Evolutionary conservation across 306 rosid species (phyloP), one percentile per base, ranked within the genome.

Genomic region (Quercus dentata): DNA sequence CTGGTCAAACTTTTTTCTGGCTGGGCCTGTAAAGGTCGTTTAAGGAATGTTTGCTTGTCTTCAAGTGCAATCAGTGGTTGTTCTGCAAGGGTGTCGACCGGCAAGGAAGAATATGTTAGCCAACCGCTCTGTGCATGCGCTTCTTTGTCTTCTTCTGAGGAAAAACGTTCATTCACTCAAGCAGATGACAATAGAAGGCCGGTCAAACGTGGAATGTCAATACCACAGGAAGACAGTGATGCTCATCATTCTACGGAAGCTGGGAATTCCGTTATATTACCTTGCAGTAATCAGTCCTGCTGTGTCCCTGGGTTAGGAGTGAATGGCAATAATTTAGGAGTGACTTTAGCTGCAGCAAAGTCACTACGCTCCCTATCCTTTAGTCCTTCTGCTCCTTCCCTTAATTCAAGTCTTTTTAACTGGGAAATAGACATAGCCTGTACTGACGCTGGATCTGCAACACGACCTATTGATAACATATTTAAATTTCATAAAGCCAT

Each of bases 21-120:
- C 44, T 91, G 95, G 95, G 95, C 92, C 63, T 89, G 92, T 86
- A 91, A 89, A 83, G 88, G 86, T 52, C 88, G 90, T 76, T 85
- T 78, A 41, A 81, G 79, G 46, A 87, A 88, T 79, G 75, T 74
- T 76, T 83, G 90, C 86, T 70, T 85, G 83, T 81, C 90, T 75
- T 88, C 87, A 74, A 83, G 86, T 78, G 74, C 59, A 20, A 77
- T 63, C 71, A 88, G 92, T 81, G 76, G 83, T 65, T 84, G 88
- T 80, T 79, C 90, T 79, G 88, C 89, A 58, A 67, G 58, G 85
- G 82, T 81, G 78, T 55, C 83, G 28, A 69, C 71, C 8, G 89
- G 81, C 65, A 86, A 57, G 56, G 88, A 87, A 85, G 86, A 86
- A 69, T 77, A 79, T 59, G 67, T 59, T 65, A 61, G 69, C 76